A percentile compares a stretch with the other conserved stretches of the same genome.
Evolutionary conservation across 768 basidiomycete species (phyloP).

Genomic region (Mycena galericulata): DNA sequence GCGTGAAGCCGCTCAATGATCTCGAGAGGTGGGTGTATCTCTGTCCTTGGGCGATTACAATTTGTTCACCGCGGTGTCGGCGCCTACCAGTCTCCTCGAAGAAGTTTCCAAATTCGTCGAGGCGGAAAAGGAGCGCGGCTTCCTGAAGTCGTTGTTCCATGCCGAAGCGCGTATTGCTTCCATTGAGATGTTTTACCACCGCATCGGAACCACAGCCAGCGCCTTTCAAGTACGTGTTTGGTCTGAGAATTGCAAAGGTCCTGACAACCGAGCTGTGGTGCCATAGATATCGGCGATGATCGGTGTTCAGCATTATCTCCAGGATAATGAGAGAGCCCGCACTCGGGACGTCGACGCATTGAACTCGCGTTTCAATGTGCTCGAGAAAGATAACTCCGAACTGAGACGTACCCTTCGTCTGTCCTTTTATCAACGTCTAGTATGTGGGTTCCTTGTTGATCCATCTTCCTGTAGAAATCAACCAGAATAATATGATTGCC

Average conservation of each 20-base stretch:
- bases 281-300: too few relatives aligned
- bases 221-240: constrained; percentile 15
- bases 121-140: neutral
- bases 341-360: too few relatives aligned
- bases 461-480: constrained; percentile 12
- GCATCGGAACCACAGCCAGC: neutral
- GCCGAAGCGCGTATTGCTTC: neutral
- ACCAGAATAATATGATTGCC: constrained; percentile 29
- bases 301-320: too few relatives aligned
- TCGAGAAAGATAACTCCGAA: too few relatives aligned
- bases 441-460: too few relatives aligned
- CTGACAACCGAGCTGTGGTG: too few relatives aligned
- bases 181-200: constrained; percentile 17
- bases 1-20: neutral
- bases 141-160: constrained; percentile 7
- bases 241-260: too few relatives aligned
- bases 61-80: neutral
- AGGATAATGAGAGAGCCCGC: too few relatives aligned
- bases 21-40: neutral
- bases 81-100: constrained; percentile 4
- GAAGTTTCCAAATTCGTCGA: constrained; percentile 10
- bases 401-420: too few relatives aligned
- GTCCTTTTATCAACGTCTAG: too few relatives aligned
- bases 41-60: too few relatives aligned
- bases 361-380: too few relatives aligned